phyloP scores from a whole-genome alignment of 805 yeast genomes.

The Ogataea trehalophila region DNA sequence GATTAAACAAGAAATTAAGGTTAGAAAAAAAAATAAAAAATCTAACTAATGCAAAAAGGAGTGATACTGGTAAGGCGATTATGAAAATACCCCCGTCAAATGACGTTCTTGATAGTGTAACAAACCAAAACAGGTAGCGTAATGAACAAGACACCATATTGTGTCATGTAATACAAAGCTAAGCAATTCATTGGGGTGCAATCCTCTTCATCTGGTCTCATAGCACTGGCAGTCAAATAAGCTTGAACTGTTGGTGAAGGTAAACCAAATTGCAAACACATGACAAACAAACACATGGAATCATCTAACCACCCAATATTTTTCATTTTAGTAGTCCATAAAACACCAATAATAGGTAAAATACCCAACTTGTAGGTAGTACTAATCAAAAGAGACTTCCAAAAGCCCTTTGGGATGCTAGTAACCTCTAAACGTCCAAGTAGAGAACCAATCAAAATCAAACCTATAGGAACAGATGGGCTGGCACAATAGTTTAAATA shows the following conservation, averaged over 20 bases:
- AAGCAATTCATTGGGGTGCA: constrained; percentile 49
- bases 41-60: not conserved
- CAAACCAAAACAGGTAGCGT: constrained; percentile 49
- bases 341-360: constrained; percentile 51
- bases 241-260: constrained; percentile 58
- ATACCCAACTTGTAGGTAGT: constrained; percentile 38
- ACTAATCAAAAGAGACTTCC: constrained; percentile 48
- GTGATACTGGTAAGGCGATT: constrained; percentile 1
- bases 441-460: constrained; percentile 49
- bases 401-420: constrained; percentile 45
- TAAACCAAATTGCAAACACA: constrained; percentile 43
- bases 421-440: constrained; percentile 45
- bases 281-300: constrained; percentile 38
- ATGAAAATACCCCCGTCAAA: constrained; percentile 1
- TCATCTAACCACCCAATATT: constrained; percentile 46
- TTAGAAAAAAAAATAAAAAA: not conserved
- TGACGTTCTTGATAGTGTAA: constrained; percentile 31
- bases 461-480: constrained; percentile 54
- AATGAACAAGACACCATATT: constrained; percentile 41
- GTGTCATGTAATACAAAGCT: constrained; percentile 45
- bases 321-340: constrained; percentile 40
- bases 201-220: constrained; percentile 44
- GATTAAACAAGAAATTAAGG: too few relatives aligned
- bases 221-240: constrained; percentile 54
- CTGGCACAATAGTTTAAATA: constrained; percentile 43